Evolutionary conservation across 164 flowering plant genomes (phyloP), one percentile per base, ranked within the genome.

Genomic region (Chimonanthus salicifolius): DNA sequence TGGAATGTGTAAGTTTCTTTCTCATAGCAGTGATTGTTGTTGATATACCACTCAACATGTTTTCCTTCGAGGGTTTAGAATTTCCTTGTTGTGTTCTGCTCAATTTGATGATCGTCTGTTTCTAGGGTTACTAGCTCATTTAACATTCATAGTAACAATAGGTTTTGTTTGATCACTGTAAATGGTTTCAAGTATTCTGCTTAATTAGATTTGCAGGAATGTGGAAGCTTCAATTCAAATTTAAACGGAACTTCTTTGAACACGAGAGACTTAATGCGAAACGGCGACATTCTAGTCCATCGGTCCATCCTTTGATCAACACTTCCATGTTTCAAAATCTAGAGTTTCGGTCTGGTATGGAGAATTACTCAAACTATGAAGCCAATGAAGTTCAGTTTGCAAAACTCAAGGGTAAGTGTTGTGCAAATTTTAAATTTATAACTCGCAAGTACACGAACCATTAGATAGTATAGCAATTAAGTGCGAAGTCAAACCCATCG

Each of bases 281-380:
- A 76, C 68, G 75, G 70, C 62, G 75, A 80, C 21, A 20, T 49
- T 62, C 62, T 72, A 45, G 71, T 58, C 44, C 75, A 80, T 67
- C 81, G 21, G 21, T 20, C 21, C 21, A 20, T 20, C 21, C 85
- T 68, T 54, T 68, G 44, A 49, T 79, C 63, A 79, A 63, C 74
- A 77, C 74, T 58, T 78, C 84, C 75, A 84, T 84, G 85, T 45
- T 84, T 71, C 89, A 82, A 76, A 85, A 83, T 67, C 70, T 78
- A 71, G 83, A 87, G 33, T 78, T 74, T 68, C 77, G 88, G 84
- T 74, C 49, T 47, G 74, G 67, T 72, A 74, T 65, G 45, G 78
- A 76, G 11, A 80, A 44, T 76, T 78, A 67, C 68, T 74, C 73
- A 70, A 77, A 70, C 49, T 76, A 75, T 13, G 70, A 84, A 46